Evolutionary conservation across 805 yeast genomes (phyloP).

Genomic region (Cyberlindnera petersonii): DNA sequence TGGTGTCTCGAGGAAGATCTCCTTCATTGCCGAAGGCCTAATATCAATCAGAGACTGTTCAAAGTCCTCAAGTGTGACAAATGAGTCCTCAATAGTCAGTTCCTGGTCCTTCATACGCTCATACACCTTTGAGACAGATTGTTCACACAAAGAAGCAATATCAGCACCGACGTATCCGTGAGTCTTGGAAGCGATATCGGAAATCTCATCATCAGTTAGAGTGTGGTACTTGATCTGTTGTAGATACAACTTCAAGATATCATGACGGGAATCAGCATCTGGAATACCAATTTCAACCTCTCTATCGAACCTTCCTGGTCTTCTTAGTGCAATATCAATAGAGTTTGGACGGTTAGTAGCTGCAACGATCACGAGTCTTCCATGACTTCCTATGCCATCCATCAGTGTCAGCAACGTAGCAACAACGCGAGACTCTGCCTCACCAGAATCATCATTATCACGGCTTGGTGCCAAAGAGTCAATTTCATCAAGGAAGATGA

Average conservation of each 20-base stretch:
- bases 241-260: conserved; percentile 65
- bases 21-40: conserved; percentile 96
- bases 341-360: conserved; percentile 72
- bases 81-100: conserved; percentile 23
- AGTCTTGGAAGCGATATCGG: conserved; percentile 65
- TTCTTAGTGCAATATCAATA: conserved; percentile 66
- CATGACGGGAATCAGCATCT: conserved; percentile 72
- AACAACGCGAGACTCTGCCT: conserved; percentile 85
- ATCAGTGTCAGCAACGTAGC: conserved; percentile 80
- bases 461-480: conserved; percentile 89
- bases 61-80: conserved; percentile 52
- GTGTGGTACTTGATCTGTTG: conserved; percentile 45
- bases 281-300: conserved; percentile 92
- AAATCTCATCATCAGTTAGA: conserved; percentile 52
- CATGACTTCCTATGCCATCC: conserved; percentile 70
- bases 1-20: conserved; percentile 90
- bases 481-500: conserved; percentile 87
- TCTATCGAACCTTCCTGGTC: conserved; percentile 88
- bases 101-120: conserved; percentile 37
- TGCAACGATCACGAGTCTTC: conserved; percentile 63
- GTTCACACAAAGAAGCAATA: conserved; percentile 79
- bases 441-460: conserved; percentile 81
- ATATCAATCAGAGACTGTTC: conserved; percentile 71
- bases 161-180: conserved; percentile 99
- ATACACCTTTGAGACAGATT: conserved; percentile 81